A percentile compares a stretch with the other conserved stretches of the same genome.
phyloP scores from a whole-genome alignment of 257 asterid species.

The Nicotiana tabacum region DNA sequence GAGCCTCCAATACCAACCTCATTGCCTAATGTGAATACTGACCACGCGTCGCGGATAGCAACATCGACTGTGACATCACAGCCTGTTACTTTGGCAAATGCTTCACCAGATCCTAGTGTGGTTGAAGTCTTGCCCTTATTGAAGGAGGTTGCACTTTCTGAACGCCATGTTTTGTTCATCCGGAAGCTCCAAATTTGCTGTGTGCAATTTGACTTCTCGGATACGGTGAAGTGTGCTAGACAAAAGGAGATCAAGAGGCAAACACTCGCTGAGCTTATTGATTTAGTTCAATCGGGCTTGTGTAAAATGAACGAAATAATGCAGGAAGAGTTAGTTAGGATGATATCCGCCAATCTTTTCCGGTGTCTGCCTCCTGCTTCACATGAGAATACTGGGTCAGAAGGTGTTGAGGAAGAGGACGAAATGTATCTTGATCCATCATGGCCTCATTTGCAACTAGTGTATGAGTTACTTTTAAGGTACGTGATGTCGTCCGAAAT shows the following conservation, averaged over 20 bases:
- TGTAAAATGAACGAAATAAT: conserved; percentile 78
- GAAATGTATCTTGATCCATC: conserved; percentile 78
- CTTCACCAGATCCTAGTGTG: conserved; percentile 41
- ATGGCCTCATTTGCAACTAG: conserved; percentile 85
- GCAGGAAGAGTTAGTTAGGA: conserved; percentile 80
- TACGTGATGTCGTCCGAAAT: conserved; percentile 65
- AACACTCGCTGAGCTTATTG: conserved; percentile 74
- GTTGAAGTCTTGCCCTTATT: conserved; percentile 72
- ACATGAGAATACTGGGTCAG: conserved; percentile 55
- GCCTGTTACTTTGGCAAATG: conserved; percentile 42
- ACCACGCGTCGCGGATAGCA: conserved; percentile 12
- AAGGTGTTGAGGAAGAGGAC: conserved; percentile 76
- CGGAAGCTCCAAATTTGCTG: conserved; percentile 70
- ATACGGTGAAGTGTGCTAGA: conserved; percentile 47
- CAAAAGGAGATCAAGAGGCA: conserved; percentile 93
- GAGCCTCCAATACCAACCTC: conserved; percentile 46
- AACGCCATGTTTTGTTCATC: conserved; percentile 64
- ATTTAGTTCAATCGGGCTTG: conserved; percentile 63
- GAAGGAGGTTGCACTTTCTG: conserved; percentile 66
- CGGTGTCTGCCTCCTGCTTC: conserved; percentile 73
- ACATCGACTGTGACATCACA: conserved; percentile 33
- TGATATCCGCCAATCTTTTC: conserved; percentile 69
- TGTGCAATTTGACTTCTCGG: conserved; percentile 55
- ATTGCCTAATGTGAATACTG: background rate
- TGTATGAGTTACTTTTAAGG: conserved; percentile 61